These are phyloP conservation scores for Calonectria leucothoes DNA, from an alignment of 2,329 filamentous ascomycete species.

Conservation along the genomic window DNA sequence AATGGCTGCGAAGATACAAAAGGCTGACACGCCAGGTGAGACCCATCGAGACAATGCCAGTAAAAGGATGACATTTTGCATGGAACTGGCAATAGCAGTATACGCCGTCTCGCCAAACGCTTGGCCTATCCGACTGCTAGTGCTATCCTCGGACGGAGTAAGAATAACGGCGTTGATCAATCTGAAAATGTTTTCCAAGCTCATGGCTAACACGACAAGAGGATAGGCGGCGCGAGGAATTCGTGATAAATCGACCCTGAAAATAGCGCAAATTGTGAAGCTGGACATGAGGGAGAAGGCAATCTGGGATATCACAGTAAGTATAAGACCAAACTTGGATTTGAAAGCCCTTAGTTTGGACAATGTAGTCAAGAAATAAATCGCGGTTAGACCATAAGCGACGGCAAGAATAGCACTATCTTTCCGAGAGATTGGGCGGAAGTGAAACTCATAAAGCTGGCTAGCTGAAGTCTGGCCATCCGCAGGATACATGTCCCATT, in stretches of 20 bases:
- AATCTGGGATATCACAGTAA: slow-evolving; percentile 78
- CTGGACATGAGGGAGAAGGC: slow-evolving; percentile 80
- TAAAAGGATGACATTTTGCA: slow-evolving; percentile 76
- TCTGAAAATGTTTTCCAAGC: slow-evolving; percentile 82
- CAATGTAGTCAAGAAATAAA: slow-evolving; percentile 76
- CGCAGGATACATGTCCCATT: slow-evolving; percentile 75
- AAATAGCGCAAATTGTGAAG: slow-evolving; percentile 81
- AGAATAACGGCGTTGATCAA: slow-evolving; percentile 82
- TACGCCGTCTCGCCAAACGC: slow-evolving; percentile 80
- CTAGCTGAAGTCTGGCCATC: slow-evolving; percentile 65
- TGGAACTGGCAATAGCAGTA: slow-evolving; percentile 73
- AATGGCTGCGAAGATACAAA: slow-evolving; percentile 81
- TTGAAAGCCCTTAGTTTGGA: slow-evolving; percentile 80
- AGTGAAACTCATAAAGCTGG: slow-evolving; percentile 82
- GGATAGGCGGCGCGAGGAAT: slow-evolving; percentile 82
- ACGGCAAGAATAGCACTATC: slow-evolving; percentile 73
- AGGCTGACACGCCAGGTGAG: slow-evolving; percentile 77
- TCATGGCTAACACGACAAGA: slow-evolving; percentile 80
- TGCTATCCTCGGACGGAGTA: slow-evolving; percentile 75
- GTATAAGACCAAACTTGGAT: slow-evolving; percentile 77
- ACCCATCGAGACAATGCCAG: slow-evolving; percentile 74
- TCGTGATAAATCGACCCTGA: slow-evolving; percentile 79
- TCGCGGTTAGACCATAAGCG: slow-evolving; percentile 72
- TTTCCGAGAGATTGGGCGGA: slow-evolving; percentile 75
- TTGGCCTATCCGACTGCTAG: slow-evolving; percentile 76